Evolutionary conservation across 176 grass and related monocot species (phyloP).

Genomic region (Puccinellia tenuiflora): DNA sequence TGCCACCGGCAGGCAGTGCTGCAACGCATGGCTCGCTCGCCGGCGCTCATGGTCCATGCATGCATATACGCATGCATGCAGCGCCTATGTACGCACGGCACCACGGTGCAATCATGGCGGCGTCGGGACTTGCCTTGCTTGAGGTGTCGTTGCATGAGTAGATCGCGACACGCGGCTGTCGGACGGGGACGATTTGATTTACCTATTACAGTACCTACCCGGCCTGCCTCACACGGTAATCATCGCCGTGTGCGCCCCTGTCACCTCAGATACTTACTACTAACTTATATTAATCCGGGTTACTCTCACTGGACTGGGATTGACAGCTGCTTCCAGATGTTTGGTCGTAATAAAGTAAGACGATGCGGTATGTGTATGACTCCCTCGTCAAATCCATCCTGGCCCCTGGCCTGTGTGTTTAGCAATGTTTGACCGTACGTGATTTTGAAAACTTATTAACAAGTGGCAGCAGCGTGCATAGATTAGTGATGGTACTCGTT

Average conservation of each 20-base stretch:
- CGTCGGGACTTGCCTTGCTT: slow-evolving; percentile 11
- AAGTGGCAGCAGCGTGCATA: neutral
- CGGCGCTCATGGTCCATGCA: neutral
- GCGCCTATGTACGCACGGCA: neutral
- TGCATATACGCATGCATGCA: neutral
- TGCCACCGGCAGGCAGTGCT: neutral
- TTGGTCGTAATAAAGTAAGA: neutral
- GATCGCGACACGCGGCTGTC: neutral
- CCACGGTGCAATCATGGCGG: neutral
- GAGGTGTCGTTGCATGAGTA: neutral
- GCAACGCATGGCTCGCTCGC: neutral
- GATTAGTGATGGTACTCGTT: neutral
- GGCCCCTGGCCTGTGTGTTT: neutral
- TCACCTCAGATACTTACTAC: neutral
- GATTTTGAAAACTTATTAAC: neutral
- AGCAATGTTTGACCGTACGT: neutral
- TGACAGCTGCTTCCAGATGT: no score
- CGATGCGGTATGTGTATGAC: neutral
- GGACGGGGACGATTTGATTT: neutral
- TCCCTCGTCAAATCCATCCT: neutral
- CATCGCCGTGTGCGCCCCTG: neutral
- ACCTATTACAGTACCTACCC: neutral
- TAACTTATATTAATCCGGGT: neutral
- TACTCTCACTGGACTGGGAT: no score
- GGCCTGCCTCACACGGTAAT: neutral